Evolutionary conservation across 139 green algal species (phyloP).

Genomic region (Chara braunii): DNA sequence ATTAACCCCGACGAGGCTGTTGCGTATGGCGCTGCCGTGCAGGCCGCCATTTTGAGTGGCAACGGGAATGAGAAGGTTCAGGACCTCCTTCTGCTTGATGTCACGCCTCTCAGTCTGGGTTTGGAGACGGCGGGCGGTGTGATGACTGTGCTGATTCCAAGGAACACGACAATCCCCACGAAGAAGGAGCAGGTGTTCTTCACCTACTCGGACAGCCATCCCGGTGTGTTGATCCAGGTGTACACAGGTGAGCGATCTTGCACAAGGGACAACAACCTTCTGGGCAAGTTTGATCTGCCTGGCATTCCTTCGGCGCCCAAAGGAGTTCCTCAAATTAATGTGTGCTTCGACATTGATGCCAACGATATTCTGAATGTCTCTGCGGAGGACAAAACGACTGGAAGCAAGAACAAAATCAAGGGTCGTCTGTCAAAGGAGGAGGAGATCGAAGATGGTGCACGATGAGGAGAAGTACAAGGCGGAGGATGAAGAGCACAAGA

Average conservation of each 20-base stretch:
- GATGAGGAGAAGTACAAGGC: conserved; percentile 88
- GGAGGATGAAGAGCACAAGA: conserved; percentile 85
- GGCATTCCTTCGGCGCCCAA: conserved; percentile 93
- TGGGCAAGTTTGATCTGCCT: conserved; percentile 96
- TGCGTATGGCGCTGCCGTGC: conserved; percentile 93
- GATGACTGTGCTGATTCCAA: conserved; percentile 83
- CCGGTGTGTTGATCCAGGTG: conserved; percentile 89
- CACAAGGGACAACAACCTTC: conserved; percentile 91
- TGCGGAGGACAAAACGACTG: conserved; percentile 91
- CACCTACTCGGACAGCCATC: conserved; percentile 98
- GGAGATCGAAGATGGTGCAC: conserved; percentile 76
- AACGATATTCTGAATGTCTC: conserved; percentile 98
- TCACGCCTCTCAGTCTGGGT: conserved; percentile 86
- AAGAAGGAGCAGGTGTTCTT: conserved; percentile 99
- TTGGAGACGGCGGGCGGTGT: conserved; percentile 88
- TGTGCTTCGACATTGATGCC: conserved; percentile 95
- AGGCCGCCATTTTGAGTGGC: conserved; percentile 88
- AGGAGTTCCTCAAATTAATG: conserved; percentile 92
- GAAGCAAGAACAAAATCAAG: conserved; percentile 97
- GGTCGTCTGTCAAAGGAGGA: conserved; percentile 64
- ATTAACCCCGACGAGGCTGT: conserved; percentile 99
- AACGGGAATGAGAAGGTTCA: conserved; percentile 88
- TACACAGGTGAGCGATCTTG: conserved; percentile 83
- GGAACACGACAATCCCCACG: conserved; percentile 96
- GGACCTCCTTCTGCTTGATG: conserved; percentile 95